Evolutionary conservation across 805 yeast species (phyloP).

Genomic region (Cyberlindnera meyerae): DNA sequence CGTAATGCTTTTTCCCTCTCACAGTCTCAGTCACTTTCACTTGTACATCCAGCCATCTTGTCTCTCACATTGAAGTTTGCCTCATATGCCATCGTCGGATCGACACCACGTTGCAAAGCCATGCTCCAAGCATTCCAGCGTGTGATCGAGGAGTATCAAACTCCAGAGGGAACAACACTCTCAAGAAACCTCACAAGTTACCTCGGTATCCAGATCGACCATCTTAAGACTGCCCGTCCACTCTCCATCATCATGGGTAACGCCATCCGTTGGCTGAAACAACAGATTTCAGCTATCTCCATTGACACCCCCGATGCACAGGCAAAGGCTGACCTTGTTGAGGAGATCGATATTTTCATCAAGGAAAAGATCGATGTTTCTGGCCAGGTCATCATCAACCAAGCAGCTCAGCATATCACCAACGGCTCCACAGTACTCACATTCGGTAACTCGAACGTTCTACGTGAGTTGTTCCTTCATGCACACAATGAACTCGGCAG

Average conservation of each 20-base stretch:
- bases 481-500: conserved; percentile 57
- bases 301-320: conserved; percentile 53
- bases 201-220: conserved; percentile 88
- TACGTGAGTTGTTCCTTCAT: conserved; percentile 65
- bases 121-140: conserved; percentile 81
- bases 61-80: conserved; percentile 76
- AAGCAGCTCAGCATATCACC: conserved; percentile 71
- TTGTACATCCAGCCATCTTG: conserved; percentile 82
- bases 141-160: conserved; percentile 73
- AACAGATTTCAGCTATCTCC: conserved; percentile 78
- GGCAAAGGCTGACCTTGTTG: conserved; percentile 62
- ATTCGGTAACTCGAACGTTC: conserved; percentile 83
- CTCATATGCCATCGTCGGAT: conserved; percentile 83
- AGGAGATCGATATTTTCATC: conserved; percentile 73
- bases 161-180: conserved; percentile 81
- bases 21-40: conserved; percentile 26
- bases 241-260: conserved; percentile 94
- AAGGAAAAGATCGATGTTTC: conserved; percentile 81
- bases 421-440: conserved; percentile 79
- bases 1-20: conserved; percentile 38
- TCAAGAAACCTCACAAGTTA: conserved; percentile 86
- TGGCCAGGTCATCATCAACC: conserved; percentile 74
- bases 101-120: conserved; percentile 76
- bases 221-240: conserved; percentile 85
- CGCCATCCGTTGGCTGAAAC: conserved; percentile 95